Evolutionary conservation across 345 rosid species (phyloP).

Genomic region (Citrus unshiu): DNA sequence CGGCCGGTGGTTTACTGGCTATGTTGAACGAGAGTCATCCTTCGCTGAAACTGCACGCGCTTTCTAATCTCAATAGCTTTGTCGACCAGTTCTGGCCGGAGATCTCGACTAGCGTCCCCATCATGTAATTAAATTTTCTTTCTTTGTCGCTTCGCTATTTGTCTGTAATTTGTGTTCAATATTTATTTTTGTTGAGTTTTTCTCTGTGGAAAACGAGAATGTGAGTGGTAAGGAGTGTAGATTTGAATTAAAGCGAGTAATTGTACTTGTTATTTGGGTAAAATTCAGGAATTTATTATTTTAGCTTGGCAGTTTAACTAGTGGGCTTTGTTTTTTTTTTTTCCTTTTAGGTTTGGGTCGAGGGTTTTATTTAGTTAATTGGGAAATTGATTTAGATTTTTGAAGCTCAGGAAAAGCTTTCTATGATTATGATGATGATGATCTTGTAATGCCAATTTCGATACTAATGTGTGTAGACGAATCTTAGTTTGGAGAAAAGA

Average conservation of each 20-base stretch:
- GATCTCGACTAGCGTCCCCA: conserved; percentile 97
- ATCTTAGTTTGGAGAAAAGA: neutral
- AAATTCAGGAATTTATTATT: neutral
- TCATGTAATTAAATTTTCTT: conserved; percentile 47
- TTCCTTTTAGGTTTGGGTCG: neutral
- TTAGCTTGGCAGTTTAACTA: neutral
- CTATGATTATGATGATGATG: neutral
- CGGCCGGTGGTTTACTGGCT: conserved; percentile 90
- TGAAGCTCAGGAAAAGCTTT: neutral
- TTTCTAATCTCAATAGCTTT: conserved; percentile 71
- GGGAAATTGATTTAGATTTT: neutral
- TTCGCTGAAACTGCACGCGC: conserved; percentile 82
- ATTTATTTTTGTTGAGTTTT: conserved; percentile 17
- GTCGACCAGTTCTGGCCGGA: conserved; percentile 98
- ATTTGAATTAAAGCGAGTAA: neutral
- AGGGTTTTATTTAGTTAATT: neutral
- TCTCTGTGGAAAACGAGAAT: neutral
- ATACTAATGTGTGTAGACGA: neutral
- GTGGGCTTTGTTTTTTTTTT: neutral
- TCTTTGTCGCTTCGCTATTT: neutral
- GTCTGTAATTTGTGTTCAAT: conserved; percentile 7
- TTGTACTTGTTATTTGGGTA: neutral
- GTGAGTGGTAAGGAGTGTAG: neutral
- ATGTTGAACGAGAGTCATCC: conserved; percentile 95
- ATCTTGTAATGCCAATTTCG: neutral